Evolutionary conservation across 2,329 filamentous ascomycete genomes (phyloP).

Genomic region (Trichoderma oligosporum): DNA sequence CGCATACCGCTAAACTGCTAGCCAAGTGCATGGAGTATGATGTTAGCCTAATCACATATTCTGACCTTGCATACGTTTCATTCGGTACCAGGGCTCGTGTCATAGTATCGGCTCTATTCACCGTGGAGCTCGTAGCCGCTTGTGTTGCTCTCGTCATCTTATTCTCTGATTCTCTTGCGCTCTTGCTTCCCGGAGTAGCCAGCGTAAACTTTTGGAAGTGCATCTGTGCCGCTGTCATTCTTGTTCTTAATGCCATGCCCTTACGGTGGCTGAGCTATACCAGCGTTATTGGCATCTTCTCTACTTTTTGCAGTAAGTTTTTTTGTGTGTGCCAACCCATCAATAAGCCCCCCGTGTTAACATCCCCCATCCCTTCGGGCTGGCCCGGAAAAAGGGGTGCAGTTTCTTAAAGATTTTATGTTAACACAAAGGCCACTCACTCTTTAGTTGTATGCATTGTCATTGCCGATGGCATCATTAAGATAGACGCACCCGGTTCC

Average conservation of each 20-base stretch:
- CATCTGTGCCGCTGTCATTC: conserved; percentile 70
- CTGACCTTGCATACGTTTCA: conserved; percentile 85
- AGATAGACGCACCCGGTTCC: conserved; percentile 74
- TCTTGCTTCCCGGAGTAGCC: conserved; percentile 67
- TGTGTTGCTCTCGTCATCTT: conserved; percentile 87
- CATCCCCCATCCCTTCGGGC: too few relatives aligned
- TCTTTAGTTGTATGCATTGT: conserved; percentile 71
- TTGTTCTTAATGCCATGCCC: conserved; percentile 81
- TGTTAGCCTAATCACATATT: conserved; percentile 83
- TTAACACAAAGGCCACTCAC: not conserved
- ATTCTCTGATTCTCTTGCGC: conserved; percentile 85
- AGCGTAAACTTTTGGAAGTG: conserved; percentile 77
- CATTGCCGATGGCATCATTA: conserved; percentile 80
- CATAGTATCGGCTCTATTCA: conserved; percentile 80
- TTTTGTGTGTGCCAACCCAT: not conserved
- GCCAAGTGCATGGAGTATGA: conserved; percentile 88
- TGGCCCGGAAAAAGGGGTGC: too few relatives aligned
- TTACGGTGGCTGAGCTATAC: conserved; percentile 82
- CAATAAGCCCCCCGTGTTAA: too few relatives aligned
- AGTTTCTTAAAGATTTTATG: not conserved
- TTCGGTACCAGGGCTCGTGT: conserved; percentile 80
- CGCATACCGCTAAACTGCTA: conserved; percentile 80
- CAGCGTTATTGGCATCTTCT: conserved; percentile 88
- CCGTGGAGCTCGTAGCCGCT: conserved; percentile 78
- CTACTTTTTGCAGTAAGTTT: conserved; percentile 76